These are phyloP conservation scores for Trichoderma cornu-damae DNA, from an alignment of 2,329 filamentous ascomycete genomes.

Conservation along the genomic window DNA sequence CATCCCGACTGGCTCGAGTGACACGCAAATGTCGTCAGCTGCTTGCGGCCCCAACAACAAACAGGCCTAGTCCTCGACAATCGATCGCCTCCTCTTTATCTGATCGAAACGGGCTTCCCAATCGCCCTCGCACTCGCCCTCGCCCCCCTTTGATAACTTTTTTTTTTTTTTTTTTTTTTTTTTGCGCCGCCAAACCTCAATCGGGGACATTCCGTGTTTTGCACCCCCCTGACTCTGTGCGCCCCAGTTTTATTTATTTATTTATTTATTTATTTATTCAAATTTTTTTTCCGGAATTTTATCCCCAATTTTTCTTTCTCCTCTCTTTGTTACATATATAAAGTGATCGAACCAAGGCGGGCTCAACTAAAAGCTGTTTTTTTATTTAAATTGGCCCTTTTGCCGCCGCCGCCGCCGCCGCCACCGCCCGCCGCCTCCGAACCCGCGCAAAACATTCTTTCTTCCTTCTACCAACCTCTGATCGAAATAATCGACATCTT, in stretches of 20 bases:
- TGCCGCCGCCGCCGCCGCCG: slow-evolving; percentile 8
- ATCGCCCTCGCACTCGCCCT: too few relatives aligned
- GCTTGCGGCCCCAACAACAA: too few relatives aligned
- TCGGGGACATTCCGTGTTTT: not conserved
- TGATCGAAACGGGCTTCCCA: not conserved
- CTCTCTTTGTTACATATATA: not conserved
- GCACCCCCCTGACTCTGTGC: not conserved
- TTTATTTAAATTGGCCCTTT: slow-evolving; percentile 17
- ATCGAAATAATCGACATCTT: not conserved
- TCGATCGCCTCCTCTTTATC: not conserved
- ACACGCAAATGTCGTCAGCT: too few relatives aligned
- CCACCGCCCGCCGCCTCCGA: slow-evolving; percentile 1
- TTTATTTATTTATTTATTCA: not conserved
- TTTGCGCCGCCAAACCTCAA: not conserved
- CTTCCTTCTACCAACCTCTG: not conserved
- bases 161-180: too few relatives aligned
- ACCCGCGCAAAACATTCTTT: not conserved
- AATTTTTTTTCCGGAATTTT: slow-evolving; percentile 3
- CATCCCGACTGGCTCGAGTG: too few relatives aligned
- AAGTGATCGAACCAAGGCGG: too few relatives aligned
- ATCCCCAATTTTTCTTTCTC: slow-evolving; percentile 11
- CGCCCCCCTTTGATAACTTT: not conserved
- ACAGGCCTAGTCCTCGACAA: not conserved
- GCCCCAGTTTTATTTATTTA: not conserved
- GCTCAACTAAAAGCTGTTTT: too few relatives aligned